Evolutionary conservation across 2,329 filamentous ascomycete species (phyloP).

Genomic region (Fusarium piperis): DNA sequence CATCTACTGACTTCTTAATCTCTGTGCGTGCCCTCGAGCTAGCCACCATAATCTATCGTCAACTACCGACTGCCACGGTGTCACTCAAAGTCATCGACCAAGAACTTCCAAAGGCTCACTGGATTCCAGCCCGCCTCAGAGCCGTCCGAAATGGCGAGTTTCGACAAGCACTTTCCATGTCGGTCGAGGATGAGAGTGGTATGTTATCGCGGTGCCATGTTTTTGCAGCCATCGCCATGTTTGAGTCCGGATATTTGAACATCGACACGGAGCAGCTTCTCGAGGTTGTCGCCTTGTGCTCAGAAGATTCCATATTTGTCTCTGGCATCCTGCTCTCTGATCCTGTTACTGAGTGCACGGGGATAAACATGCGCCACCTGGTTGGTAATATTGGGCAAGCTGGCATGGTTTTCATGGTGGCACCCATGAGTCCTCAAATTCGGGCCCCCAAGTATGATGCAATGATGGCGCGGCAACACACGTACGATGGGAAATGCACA

Average conservation of each 20-base stretch:
- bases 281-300: slow-evolving; percentile 11
- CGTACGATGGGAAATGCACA: not conserved
- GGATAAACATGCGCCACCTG: not conserved
- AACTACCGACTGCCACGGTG: not conserved
- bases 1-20: not conserved
- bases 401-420: slow-evolving; percentile 14
- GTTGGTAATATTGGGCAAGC: slow-evolving; percentile 18
- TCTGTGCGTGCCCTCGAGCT: slow-evolving; percentile 5
- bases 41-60: slow-evolving; percentile 1
- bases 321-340: slow-evolving; percentile 7
- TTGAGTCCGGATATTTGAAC: slow-evolving; percentile 9
- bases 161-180: not conserved
- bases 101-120: not conserved
- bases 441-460: not conserved
- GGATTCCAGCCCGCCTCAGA: not conserved
- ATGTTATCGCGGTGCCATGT: slow-evolving; percentile 2
- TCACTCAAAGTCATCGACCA: slow-evolving; percentile 7
- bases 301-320: slow-evolving; percentile 13
- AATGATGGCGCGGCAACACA: not conserved
- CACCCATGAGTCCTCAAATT: slow-evolving; percentile 7
- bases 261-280: slow-evolving; percentile 4
- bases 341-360: not conserved
- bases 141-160: not conserved
- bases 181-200: not conserved
- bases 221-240: slow-evolving; percentile 14